These are phyloP conservation scores for Teratosphaeria nubilosa DNA, from an alignment of 2,329 filamentous ascomycete genomes.

Conservation along the genomic window DNA sequence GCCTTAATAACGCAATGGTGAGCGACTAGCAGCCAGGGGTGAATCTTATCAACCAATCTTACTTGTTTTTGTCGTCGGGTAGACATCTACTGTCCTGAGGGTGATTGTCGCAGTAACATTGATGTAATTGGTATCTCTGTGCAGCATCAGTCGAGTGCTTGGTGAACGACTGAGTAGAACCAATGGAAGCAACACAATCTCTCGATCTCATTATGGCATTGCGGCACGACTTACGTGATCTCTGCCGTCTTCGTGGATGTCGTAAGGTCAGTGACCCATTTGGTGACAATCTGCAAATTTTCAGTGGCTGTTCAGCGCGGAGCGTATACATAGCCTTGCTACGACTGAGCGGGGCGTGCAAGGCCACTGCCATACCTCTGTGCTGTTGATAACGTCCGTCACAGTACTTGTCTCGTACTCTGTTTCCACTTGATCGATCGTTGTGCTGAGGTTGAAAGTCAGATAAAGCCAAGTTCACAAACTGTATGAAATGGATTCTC, in stretches of 20 bases:
- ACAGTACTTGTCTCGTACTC: neutral
- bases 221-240: neutral
- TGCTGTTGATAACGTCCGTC: neutral
- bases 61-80: neutral
- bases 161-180: too few species aligned
- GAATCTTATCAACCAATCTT: neutral
- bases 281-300: neutral
- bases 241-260: neutral
- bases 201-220: too few species aligned
- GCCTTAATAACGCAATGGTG: neutral
- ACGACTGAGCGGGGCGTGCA: neutral
- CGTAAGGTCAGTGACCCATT: neutral
- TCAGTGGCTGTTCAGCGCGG: neutral
- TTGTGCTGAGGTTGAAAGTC: neutral
- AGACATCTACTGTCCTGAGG: neutral
- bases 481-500: neutral
- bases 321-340: neutral
- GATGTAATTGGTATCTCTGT: neutral
- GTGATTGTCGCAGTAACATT: neutral
- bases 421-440: neutral
- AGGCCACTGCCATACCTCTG: neutral
- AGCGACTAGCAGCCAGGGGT: neutral
- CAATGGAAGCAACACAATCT: too few species aligned
- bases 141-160: neutral
- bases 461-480: neutral